Percentiles rank a stretch among this genome's conserved stretches.
phyloP scores from a whole-genome alignment of 345 rosid species.

The Punica granatum region DNA sequence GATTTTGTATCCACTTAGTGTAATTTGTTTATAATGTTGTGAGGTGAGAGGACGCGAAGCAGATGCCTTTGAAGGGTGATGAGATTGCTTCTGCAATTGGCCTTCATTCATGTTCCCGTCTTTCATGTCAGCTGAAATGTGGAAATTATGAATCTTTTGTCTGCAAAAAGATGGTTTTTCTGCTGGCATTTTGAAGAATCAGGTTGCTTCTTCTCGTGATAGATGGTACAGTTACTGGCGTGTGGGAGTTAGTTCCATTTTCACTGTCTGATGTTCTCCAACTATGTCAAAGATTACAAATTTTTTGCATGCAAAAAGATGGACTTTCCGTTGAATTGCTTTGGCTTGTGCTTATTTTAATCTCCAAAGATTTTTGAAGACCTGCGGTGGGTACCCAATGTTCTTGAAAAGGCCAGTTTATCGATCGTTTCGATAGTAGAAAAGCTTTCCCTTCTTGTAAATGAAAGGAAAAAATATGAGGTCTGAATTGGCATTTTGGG shows the following conservation, averaged over 20 bases:
- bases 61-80: background rate
- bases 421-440: background rate
- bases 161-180: background rate
- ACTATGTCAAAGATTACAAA: no score
- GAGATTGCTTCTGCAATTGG: no score
- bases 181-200: background rate
- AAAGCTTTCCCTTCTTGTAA: background rate
- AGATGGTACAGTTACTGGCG: background rate
- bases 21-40: background rate
- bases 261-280: no score
- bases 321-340: no score
- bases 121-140: no score
- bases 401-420: background rate
- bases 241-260: no score
- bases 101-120: no score
- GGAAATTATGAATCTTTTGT: background rate
- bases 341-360: no score
- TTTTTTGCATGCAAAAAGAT: no score
- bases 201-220: background rate
- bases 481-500: no score
- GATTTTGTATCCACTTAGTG: background rate
- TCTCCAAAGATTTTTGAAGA: background rate
- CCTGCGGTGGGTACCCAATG: background rate
- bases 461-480: no score
- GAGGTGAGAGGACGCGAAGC: background rate